These are phyloP conservation scores for Cercospora nicotianae DNA, from an alignment of 2,329 filamentous ascomycete species.

Conservation along the genomic window DNA sequence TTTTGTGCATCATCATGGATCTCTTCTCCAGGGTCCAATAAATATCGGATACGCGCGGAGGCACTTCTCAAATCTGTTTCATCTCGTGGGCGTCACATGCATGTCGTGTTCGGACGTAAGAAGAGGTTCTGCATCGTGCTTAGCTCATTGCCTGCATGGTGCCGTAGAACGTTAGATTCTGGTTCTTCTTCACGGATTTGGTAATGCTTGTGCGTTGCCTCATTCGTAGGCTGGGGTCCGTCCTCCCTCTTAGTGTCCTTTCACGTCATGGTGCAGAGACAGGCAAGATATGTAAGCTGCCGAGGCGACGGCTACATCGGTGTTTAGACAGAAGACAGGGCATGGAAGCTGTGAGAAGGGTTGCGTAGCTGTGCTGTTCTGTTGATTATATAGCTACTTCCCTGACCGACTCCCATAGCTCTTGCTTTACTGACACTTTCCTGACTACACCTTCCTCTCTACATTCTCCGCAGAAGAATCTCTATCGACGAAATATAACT, in stretches of 20 bases:
- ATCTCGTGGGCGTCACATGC: not conserved
- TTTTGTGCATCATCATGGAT: not conserved
- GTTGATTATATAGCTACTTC: not conserved
- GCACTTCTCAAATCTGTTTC: not conserved
- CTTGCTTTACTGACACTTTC: not conserved
- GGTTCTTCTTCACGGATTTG: not conserved
- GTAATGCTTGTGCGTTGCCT: not conserved
- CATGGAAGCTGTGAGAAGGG: not conserved
- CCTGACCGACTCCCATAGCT: too few species aligned
- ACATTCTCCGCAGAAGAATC: not conserved
- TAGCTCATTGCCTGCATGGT: not conserved
- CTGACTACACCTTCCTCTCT: not conserved
- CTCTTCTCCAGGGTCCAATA: not conserved
- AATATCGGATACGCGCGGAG: not conserved
- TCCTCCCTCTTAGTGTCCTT: not conserved
- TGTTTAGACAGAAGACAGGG: not conserved
- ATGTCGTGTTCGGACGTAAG: not conserved
- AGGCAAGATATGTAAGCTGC: not conserved
- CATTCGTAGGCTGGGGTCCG: not conserved
- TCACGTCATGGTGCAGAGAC: not conserved
- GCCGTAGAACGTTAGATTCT: not conserved
- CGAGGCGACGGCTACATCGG: not conserved
- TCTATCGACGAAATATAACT: not conserved
- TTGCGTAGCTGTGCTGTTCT: not conserved
- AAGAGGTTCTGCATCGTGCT: slow-evolving; percentile 3